Conservation (phyloP, 1,284 basidiomycete genomes). For the Sutorius eximius region DNA sequence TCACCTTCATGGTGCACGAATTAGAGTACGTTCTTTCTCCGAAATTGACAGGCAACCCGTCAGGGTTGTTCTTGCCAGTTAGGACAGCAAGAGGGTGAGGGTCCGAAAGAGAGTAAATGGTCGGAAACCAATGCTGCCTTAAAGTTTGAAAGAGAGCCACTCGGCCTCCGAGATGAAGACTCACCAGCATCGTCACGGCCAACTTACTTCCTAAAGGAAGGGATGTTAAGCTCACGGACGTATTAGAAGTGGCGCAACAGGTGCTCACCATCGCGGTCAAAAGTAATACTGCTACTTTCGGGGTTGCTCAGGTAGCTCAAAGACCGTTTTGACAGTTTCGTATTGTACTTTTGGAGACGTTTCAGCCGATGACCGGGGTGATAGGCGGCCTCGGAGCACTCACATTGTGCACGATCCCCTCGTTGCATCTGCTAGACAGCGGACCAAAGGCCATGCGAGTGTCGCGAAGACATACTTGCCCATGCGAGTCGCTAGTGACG, state of each 20-base stretch:
- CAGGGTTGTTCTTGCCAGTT: slow-evolving; percentile 53
- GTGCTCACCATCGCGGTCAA: slow-evolving; percentile 60
- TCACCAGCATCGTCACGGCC: slow-evolving; percentile 63
- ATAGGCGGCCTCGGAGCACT: slow-evolving; percentile 13
- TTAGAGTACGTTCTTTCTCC: slow-evolving; percentile 63
- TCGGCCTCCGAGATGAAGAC: slow-evolving; percentile 19
- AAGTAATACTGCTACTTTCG: slow-evolving; percentile 63
- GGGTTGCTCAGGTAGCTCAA: slow-evolving; percentile 49
- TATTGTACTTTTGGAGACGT: slow-evolving; percentile 53
- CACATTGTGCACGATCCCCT: slow-evolving; percentile 59
- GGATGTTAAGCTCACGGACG: slow-evolving; percentile 5
- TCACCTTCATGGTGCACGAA: slow-evolving; percentile 75
- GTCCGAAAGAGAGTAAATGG: slow-evolving; percentile 66
- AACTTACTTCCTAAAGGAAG: slow-evolving; percentile 52
- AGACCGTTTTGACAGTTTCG: slow-evolving; percentile 52
- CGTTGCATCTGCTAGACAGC: slow-evolving; percentile 38
- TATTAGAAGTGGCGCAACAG: slow-evolving; percentile 6
- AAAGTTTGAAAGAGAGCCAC: slow-evolving; percentile 1
- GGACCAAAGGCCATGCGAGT: slow-evolving; percentile 74
- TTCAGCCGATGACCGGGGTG: slow-evolving; percentile 13
- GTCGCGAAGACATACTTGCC: slow-evolving; percentile 66
- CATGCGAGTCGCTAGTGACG: slow-evolving; percentile 57
- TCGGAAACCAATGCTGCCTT: slow-evolving; percentile 61
- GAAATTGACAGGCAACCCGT: slow-evolving; percentile 46
- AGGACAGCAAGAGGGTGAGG: slow-evolving; percentile 67